phyloP scores from a whole-genome alignment of 2,329 filamentous ascomycete genomes.

The Aspergillus unguis region DNA sequence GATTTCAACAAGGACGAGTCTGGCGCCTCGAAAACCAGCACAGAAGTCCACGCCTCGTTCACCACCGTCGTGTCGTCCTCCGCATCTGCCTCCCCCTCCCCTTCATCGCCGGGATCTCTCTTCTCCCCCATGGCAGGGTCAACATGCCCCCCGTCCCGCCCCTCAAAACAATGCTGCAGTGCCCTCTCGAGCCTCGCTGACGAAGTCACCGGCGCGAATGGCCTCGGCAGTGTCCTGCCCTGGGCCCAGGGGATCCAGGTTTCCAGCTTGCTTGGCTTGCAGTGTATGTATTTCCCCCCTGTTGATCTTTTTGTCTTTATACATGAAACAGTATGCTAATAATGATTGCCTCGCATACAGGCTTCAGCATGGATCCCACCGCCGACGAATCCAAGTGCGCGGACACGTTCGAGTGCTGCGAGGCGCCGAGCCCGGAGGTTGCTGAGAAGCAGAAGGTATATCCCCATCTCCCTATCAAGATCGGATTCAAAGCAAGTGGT shows the following conservation, averaged over 20 bases:
- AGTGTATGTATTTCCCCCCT: constrained; percentile 22
- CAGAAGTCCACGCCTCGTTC: no score
- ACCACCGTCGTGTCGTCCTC: not conserved
- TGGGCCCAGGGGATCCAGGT: constrained; percentile 19
- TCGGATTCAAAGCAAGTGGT: not conserved
- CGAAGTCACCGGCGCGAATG: constrained; percentile 10
- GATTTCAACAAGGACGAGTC: no score
- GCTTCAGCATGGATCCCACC: constrained; percentile 18
- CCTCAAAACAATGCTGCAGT: constrained; percentile 28
- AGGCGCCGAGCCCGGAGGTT: not conserved
- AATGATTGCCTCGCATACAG: constrained; percentile 10
- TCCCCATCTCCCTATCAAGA: not conserved
- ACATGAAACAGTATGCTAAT: not conserved
- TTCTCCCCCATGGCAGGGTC: constrained; percentile 9
- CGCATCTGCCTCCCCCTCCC: constrained; percentile 4
- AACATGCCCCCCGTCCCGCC: constrained; percentile 21
- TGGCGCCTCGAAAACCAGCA: no score
- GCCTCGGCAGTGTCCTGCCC: constrained; percentile 22
- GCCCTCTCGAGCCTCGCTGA: constrained; percentile 18
- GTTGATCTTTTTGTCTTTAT: no score
- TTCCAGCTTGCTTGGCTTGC: constrained; percentile 23
- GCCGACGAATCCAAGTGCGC: not conserved
- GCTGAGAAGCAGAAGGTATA: not conserved
- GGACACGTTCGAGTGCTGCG: no score
- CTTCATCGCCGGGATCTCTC: constrained; percentile 8